Evolutionary conservation across 345 rosid genomes (phyloP), one percentile per base, ranked within the genome.

Genomic region (Linum tenue): DNA sequence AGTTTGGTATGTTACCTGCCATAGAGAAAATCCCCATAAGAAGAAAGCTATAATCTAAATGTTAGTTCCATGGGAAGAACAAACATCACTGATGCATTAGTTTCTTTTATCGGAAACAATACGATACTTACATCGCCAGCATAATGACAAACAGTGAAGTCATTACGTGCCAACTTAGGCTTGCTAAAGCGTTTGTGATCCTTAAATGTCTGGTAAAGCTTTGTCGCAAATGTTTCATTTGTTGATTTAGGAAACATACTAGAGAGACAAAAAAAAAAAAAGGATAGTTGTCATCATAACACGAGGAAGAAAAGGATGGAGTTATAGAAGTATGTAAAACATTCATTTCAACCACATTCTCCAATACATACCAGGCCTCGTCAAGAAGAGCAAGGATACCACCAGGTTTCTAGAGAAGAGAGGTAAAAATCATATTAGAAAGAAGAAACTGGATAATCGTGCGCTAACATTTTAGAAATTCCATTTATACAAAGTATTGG

Each of bases 191-290:
- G 44, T 62, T 62, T 62, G 50, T 62, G 64, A 43, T 40, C 50
- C 16, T 62, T 62, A 43, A 62, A 62, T 11, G 64, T 62, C 50
- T 62, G 64, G 17, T 62, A 62, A 4, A 62, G 48, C 64, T 62
- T 62, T 22, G 39, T 17, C n/a, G 64, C 64, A 62, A 62, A 62
- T 39, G 64, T 62, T 8, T 62, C 64, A 40, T 62, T 48, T 4
- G 64, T 62, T 41, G 64, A 62, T 41, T 31, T 62, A 39, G 64
- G 64, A 39, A 62, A 62, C 64, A 62, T 62, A 62, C 64, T 62
- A 41, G 38, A 57, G 22, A 9, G 37, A 10, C 37, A 16, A 57
- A 48, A 62, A 40, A n/a, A n/a, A n/a, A 39, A 22, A 59, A 35
- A 10, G 36, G 5, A 35, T 39, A 59, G 39, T 22, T 59, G 39